Evolutionary conservation across 805 yeast species (phyloP), one percentile per base, ranked within the genome.

Genomic region (Candida nanaspora): DNA sequence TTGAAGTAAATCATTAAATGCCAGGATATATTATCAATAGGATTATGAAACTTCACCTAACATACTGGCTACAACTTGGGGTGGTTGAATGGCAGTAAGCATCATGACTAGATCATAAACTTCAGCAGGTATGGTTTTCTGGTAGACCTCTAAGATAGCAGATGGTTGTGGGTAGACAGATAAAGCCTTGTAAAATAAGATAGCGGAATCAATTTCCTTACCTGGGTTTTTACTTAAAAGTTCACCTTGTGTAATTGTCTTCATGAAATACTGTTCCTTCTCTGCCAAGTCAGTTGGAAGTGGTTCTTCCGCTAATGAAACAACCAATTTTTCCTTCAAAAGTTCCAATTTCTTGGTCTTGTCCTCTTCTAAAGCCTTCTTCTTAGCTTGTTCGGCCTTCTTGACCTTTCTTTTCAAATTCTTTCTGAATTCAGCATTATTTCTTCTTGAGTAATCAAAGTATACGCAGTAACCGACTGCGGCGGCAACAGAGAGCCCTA

Each of bases 121-220:
- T 35, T 76, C 80, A 57, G 80, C 82, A 39, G 93, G 89, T 49
- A 91, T 79, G 40, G 89, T 75, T 70, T 84, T 84, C 70, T 91
- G 96, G 68, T 86, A 91, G 54, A 91, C 80, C 39, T 82, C 83
- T 59, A 93, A 73, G 53, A 93, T 78, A 55, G 87, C 96, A 42
- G 94, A 82, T 44, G 98, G 99, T 63, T 84, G 82, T 46, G 98
- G 98, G 64, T 89, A 91, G 38, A 88, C 89, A 33, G 86, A 77
- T 58, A 93, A 72, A 13, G 97, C 98, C 64, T 86, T 85, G 76
- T 93, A 93, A 74, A 88, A 93, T 50, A 82, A 76, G 51, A 89
- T 70, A 30, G 98, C 98, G 35, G 97, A 82, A 45, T 82, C 86
- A 48, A 83, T 65, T 61, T 84, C 86, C 50, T 76, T 73, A 48